Base-by-base conservation (phyloP, 345 rosid genomes). In the Brassica carinata region DNA sequence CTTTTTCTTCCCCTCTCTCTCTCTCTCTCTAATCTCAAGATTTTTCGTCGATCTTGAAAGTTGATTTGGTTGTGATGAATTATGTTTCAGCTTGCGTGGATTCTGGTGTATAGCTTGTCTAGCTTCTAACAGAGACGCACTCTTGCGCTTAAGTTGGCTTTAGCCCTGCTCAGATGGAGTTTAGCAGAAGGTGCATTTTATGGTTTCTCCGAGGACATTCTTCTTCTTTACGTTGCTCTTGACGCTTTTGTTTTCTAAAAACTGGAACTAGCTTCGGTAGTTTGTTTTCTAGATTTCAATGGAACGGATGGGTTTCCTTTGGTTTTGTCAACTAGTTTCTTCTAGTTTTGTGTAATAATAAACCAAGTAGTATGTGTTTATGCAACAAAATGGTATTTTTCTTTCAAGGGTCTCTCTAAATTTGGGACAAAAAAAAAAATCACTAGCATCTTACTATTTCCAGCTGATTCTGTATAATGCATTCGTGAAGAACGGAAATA, bases 21-120 rank as follows among this genome's bases (percentile, higher is more conserved):
- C 18, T 13, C 55, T 5, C 59, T 53, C 23, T 53, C 8, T 36
- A 14, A 23, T 64, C 45, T 27, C 6, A 14, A 14, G 8, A 26
- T 33, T 3, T 69, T 69, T 75, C 67, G 18, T 36, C 31, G 0
- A 7, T 76, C 58, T 59, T 26, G 0, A 17, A 53, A 27, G 18
- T n/a, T 81, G 76, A 70, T 64, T 34, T 40, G 1, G 2, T 2
- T 71, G 57, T 76, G 45, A 27, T 71, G 76, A 0, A 2, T 53
- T 71, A 64, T 45, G 33, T 78, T 83, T 83, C 97, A 95, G 99
- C 92, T 95, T 62, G 91, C 96, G 7, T 95, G 99, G 99, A 86
- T 90, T 85, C 86, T 95, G 79, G 91, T 93, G 79, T 95, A 95
- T 88, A 95, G 99, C 92, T 84, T 95, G 89, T 89, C 86, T 48